These are phyloP conservation scores for Fusarium sp. DNA, from an alignment of 2,329 filamentous ascomycete genomes.

Conservation along the genomic window DNA sequence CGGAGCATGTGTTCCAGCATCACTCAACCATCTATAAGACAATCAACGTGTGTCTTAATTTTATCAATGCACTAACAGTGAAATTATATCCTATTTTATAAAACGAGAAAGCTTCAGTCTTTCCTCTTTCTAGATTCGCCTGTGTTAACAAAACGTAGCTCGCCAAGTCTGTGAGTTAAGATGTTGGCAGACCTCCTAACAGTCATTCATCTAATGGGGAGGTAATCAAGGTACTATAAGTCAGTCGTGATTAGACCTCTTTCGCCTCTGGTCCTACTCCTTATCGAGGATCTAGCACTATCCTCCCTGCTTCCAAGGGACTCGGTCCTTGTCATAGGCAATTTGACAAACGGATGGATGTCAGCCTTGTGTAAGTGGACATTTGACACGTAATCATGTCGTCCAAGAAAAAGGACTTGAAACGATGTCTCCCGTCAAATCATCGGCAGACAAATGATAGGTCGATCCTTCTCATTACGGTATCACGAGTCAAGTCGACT, in stretches of 20 bases:
- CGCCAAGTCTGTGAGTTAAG: background rate
- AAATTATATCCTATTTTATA: background rate
- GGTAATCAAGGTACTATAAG: background rate
- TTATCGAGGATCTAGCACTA: background rate
- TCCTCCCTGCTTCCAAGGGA: background rate
- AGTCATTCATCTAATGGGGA: background rate
- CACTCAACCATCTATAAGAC: background rate
- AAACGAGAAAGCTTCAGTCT: background rate
- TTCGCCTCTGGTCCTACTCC: background rate
- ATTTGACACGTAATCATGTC: background rate
- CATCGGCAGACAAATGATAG: background rate
- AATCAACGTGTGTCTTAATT: too few relatives aligned
- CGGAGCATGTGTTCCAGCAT: background rate
- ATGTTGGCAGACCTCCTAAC: background rate
- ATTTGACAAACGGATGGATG: background rate
- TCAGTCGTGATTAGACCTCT: too few relatives aligned
- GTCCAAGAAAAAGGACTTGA: background rate
- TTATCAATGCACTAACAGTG: background rate
- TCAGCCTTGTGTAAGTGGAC: background rate
- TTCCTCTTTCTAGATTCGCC: background rate
- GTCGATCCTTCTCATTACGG: background rate
- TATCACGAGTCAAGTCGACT: background rate
- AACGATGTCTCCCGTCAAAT: background rate
- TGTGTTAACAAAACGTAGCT: background rate
- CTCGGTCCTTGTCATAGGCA: background rate